Evolutionary conservation across 768 basidiomycete species (phyloP).

Genomic region (Pleurotus sapidus): DNA sequence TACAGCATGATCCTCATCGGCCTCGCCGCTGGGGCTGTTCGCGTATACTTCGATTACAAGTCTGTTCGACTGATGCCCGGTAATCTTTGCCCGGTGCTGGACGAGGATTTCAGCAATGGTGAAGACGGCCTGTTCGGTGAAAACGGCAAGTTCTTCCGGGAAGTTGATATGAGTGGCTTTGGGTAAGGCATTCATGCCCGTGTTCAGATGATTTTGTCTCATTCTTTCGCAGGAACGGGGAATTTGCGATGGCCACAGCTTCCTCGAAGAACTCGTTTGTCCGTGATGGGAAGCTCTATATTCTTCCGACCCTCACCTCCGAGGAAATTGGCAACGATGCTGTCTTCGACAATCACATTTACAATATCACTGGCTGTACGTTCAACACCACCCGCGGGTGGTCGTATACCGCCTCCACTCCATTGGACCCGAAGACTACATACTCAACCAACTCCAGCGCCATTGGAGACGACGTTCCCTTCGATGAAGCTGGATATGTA

Average conservation of each 20-base stretch:
- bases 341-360: constrained; percentile 68
- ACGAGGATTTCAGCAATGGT: constrained; percentile 64
- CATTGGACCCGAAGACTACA: constrained; percentile 7
- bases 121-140: constrained; percentile 57
- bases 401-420: constrained; percentile 36
- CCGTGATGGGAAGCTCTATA: constrained; percentile 71
- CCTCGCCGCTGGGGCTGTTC: constrained; percentile 44
- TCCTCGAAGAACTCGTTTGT: constrained; percentile 76
- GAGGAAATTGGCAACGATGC: constrained; percentile 61
- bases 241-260: constrained; percentile 85
- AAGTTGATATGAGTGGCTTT: constrained; percentile 85
- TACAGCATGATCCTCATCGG: constrained; percentile 60
- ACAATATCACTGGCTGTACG: constrained; percentile 87
- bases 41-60: constrained; percentile 57
- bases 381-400: constrained; percentile 52
- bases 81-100: constrained; percentile 65
- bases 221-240: constrained; percentile 52
- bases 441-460: constrained; percentile 25
- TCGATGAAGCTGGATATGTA: constrained; percentile 49
- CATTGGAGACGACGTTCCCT: constrained; percentile 34
- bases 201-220: constrained; percentile 2
- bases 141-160: constrained; percentile 67
- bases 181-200: constrained; percentile 45
- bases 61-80: constrained; percentile 42
- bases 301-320: constrained; percentile 84